phyloP scores from a whole-genome alignment of 225 moss, liverwort and hornwort species.

The Lunularia cruciata region DNA sequence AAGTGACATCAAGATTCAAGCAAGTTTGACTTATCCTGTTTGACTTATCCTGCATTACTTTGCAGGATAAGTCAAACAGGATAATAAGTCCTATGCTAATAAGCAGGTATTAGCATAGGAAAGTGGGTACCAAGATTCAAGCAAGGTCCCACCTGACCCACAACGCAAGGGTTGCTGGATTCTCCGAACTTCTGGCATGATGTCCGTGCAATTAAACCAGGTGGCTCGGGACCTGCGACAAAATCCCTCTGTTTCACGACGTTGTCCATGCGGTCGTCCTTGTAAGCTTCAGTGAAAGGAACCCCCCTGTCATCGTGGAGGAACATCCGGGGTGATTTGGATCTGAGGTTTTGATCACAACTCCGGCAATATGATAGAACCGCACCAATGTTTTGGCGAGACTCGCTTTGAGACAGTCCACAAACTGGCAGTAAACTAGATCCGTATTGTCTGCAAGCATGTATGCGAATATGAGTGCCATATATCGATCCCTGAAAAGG shows the following conservation, averaged over 20 bases:
- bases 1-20: neutral
- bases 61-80: neutral
- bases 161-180: conserved; percentile 16
- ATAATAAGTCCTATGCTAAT: too few species aligned
- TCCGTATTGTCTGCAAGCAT: conserved; percentile 25
- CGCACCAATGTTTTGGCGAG: conserved; percentile 32
- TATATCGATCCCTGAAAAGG: conserved; percentile 49
- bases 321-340: conserved; percentile 36
- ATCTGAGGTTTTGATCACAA: conserved; percentile 32
- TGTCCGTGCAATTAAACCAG: conserved; percentile 26
- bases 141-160: conserved; percentile 32
- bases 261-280: conserved; percentile 27
- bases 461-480: conserved; percentile 36
- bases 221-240: conserved; percentile 36
- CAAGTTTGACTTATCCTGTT: too few species aligned
- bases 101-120: too few species aligned
- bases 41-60: neutral
- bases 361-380: conserved; percentile 43
- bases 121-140: too few species aligned
- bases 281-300: conserved; percentile 38
- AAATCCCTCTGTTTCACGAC: conserved; percentile 16
- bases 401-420: conserved; percentile 26
- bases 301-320: conserved; percentile 34
- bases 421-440: conserved; percentile 17
- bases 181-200: conserved; percentile 24